phyloP scores from a whole-genome alignment of 1,139 yeast species.

The Scheffersomyces parashehatae region DNA sequence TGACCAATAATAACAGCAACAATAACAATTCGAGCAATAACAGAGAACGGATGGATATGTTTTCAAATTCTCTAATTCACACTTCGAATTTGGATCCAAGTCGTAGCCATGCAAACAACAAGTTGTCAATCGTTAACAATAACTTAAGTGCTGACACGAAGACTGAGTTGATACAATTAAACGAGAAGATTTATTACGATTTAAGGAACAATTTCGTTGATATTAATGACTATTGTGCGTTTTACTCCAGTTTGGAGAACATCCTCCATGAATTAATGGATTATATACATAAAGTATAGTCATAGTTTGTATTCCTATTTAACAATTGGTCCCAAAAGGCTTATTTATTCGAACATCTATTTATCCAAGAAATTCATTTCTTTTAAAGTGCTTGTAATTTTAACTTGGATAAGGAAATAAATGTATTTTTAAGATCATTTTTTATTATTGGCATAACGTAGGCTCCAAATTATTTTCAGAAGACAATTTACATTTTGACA shows the following conservation, averaged over 20 bases:
- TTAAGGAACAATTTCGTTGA: constrained; percentile 47
- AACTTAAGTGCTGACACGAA: constrained; percentile 11
- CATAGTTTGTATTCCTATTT: neutral
- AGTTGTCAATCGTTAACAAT: neutral
- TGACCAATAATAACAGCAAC: too few species aligned
- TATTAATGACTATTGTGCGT: constrained; percentile 48
- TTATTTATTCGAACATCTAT: neutral
- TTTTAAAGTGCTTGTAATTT: neutral
- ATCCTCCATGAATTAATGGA: constrained; percentile 42
- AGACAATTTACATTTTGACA: too few species aligned
- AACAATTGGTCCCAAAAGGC: too few species aligned
- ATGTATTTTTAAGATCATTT: neutral
- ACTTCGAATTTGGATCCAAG: neutral
- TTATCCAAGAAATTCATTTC: neutral
- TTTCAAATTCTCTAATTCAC: neutral
- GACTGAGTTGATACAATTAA: constrained; percentile 33
- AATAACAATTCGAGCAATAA: neutral
- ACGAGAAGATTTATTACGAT: constrained; percentile 43
- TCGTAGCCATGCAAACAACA: neutral
- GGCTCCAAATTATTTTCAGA: too few species aligned
- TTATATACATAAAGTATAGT: constrained; percentile 22
- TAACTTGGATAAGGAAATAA: neutral
- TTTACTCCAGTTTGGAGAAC: constrained; percentile 44
- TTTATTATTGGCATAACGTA: too few species aligned
- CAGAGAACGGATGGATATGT: constrained; percentile 1